Conservation (phyloP, 495 filamentous ascomycete genomes). For the Talaromyces adpressus region DNA sequence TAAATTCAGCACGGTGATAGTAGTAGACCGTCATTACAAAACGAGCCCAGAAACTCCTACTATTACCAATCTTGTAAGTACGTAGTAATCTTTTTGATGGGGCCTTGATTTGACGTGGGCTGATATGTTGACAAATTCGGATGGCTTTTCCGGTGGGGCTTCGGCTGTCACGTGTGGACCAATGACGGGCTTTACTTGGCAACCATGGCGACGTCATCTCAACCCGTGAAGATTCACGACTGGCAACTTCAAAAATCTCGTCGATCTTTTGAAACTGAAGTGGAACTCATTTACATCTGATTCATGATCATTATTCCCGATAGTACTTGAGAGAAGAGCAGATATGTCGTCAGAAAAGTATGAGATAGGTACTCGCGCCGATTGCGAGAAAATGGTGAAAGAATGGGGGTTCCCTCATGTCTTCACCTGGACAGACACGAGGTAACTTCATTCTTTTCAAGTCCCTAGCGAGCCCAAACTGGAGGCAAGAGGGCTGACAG, state of each 20-base stretch:
- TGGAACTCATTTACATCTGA: neutral
- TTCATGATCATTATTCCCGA: neutral
- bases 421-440: conserved; percentile 75
- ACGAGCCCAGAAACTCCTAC: neutral
- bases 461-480: neutral
- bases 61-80: neutral
- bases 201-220: neutral
- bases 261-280: neutral
- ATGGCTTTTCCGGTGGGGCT: neutral
- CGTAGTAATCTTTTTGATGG: neutral
- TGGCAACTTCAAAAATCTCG: neutral
- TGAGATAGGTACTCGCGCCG: conserved; percentile 31
- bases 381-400: conserved; percentile 58
- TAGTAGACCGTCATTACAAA: neutral
- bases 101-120: neutral
- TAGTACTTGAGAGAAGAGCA: neutral
- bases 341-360: conserved; percentile 21
- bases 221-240: neutral
- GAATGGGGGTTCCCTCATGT: conserved; percentile 72
- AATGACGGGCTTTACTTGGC: neutral
- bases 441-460: conserved; percentile 37
- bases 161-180: neutral
- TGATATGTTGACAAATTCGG: neutral
- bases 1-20: neutral
- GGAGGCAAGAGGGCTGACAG: neutral